Base-by-base conservation (phyloP, 2,329 filamentous ascomycete species). In the Sordariomycetes sp. region DNA sequence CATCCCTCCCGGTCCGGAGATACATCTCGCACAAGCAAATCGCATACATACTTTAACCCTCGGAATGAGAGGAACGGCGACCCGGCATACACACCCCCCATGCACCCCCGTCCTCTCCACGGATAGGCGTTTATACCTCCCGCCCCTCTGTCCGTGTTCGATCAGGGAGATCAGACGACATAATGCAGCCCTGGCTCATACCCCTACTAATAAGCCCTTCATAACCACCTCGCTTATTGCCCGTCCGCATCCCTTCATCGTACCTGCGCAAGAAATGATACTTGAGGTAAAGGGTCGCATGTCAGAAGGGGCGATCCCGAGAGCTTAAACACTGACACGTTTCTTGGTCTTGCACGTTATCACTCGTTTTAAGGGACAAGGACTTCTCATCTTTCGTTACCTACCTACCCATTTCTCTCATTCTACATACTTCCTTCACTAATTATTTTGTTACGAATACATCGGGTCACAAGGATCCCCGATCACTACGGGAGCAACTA, bases 11-110 rank as follows among this genome's bases (percentile, higher is more conserved):
- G 71, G 72, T 72, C 73, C 76, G 74, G 67, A 69, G 70, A 72
- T 68, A 66, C 64, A 72, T 76, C 73, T 75, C 70, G 71, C 68
- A 71, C 70, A 74, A 71, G 70, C 69, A 70, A 74, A 72, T 75
- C 69, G 67, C 68, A 69, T 69, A 67, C 67, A 2, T 74, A 74
- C 73, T 75, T 76, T 70, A 69, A 71, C 68, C 67, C 70, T 22
- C 67, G 66, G 64, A 69, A 66, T 69, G 66, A 72, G 68, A 70
- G 69, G 65, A 65, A 66, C 68, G 65, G 65, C 64, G 67, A 66
- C 67, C 67, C 65, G 70, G 69, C 70, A 17, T 57, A 39, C 24
- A 35, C 56, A 52, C 51, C 51, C 51, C n/a, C 51, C 51, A n/a
- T 52, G 20, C 28, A 32, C 28, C 34, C 42, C 32, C n/a, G 34